Percentiles rank a stretch among this genome's conserved stretches.
phyloP scores from a whole-genome alignment of 192 early-diverging fungal species.

The Backusella westeae region DNA sequence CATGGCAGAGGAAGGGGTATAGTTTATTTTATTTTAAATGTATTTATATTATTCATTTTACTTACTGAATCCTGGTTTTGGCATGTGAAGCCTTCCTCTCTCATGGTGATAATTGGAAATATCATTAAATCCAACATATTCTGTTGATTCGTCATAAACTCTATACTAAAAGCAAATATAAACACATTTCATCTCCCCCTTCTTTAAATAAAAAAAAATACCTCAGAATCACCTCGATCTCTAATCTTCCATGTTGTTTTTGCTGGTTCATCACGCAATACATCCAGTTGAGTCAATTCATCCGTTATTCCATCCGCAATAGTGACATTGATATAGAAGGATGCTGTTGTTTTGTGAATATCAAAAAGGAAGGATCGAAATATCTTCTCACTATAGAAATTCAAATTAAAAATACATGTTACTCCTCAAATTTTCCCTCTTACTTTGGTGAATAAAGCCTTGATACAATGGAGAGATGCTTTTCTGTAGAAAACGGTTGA shows the following conservation, averaged over 20 bases:
- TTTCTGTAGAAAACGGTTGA: slow-evolving; percentile 17
- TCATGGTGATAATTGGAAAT: slow-evolving; percentile 1
- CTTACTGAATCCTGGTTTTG: slow-evolving; percentile 9
- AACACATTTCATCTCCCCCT: background rate
- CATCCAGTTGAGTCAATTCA: slow-evolving; percentile 1
- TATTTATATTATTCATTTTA: background rate
- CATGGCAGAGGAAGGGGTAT: background rate
- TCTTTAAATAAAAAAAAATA: background rate
- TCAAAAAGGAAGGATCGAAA: slow-evolving; percentile 14
- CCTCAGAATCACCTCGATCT: slow-evolving; percentile 6
- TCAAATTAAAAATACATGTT: background rate
- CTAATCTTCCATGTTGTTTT: slow-evolving; percentile 5
- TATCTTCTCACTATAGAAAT: background rate
- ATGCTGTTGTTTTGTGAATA: slow-evolving; percentile 2
- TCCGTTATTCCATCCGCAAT: slow-evolving; percentile 4
- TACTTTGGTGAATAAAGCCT: slow-evolving; percentile 19
- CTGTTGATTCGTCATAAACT: background rate
- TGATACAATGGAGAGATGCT: background rate
- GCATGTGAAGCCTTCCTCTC: background rate
- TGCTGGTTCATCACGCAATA: background rate
- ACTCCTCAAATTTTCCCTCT: background rate
- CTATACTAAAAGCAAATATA: background rate
- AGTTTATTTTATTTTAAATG: background rate
- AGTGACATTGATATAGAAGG: slow-evolving; percentile 9
- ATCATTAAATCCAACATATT: slow-evolving; percentile 10